Base-by-base conservation (phyloP, 345 rosid species). In the Fremontodendron californicum region DNA sequence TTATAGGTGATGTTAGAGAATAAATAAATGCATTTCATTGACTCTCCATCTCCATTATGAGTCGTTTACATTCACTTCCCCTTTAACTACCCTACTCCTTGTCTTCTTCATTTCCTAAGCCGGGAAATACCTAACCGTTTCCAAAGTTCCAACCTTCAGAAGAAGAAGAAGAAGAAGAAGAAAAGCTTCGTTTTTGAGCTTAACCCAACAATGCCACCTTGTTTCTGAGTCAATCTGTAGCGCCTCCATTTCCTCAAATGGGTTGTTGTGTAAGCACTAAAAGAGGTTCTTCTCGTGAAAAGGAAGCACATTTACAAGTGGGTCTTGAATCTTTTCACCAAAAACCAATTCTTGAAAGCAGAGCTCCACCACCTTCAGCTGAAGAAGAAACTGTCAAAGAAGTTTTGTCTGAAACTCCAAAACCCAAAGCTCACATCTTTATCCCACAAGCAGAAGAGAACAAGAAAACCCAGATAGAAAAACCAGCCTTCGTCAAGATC, bases 311-410 rank as follows among this genome's bases (percentile, higher is more conserved):
- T 58, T 69, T 61, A 9, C 64, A 55, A 18, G 43, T 2, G 73
- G 78, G 73, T 63, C 70, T 74, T 72, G 78, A 71, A 3, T 58
- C 78, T 29, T 76, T 65, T 45, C 67, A 31, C 61, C 67, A 64
- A 10, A 70, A 82, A 48, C 46, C 73, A 16, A 69, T 42, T 29
- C 49, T 57, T 0, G 87, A 86, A n/a, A 81, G 73, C 57, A 84
- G 88, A 76, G 85, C 89, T 16, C 89, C 94, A 2, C 89, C 91
- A 25, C 86, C 86, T 57, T 52, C 87, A 0, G 35, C 31, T 13
- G 94, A 91, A 64, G 94, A 87, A 83, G 97, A 92, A 69, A 85
- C 93, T 0, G 98, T 93, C 15, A 94, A 94, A 80, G 94, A 94
- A 85, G 92, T 94, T 1, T 84, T 92, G 77, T 87, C 98, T 5